Base-by-base conservation (phyloP, 2,329 filamentous ascomycete genomes). In the Xylariaceae sp. region DNA sequence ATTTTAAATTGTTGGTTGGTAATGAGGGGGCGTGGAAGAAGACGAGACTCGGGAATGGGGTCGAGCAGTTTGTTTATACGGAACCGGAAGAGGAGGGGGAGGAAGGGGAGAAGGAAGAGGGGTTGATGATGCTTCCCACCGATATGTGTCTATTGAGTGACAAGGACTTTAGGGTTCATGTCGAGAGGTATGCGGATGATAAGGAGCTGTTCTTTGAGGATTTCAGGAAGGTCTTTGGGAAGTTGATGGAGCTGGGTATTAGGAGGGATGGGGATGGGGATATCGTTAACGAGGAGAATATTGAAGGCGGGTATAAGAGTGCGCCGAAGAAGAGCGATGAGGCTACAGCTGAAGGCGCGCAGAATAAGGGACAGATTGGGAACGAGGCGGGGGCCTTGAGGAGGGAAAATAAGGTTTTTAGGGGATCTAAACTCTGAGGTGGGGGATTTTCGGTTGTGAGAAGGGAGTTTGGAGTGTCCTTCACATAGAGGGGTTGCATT, bases 71-170 rank as follows among this genome's bases (percentile, higher is more conserved):
- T 62, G 75, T 77, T 40, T 80, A 81, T 58, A 74, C 75, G 53
- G 77, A 81, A 42, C 77, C 83, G 56, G 66, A 62, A 5, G 68
- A 63, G 44, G 81, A 81, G 50, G 48, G 38, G 39, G 51, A 40
- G 18, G 54, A 75, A 38, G 78, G 75, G 76, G 41, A 82, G 58
- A 64, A 60, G 5, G 64, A 64, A 32, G 81, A 83, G 56, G 77
- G 78, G 48, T 67, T 85, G 39, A 85, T 85, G 82, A 85, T 85
- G 82, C 62, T 85, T 61, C 82, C 82, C 0, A 83, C 81, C 2
- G 82, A 85, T 61, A 76, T 85, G 59, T 76, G 81, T 5, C 69
- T 85, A 36, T 66, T 77, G 4, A 69, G 72, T 1, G 82, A 86
- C 55, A 63, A 70, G 2, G 61, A 56, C 6, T 85, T 86, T 62